Evolutionary conservation across 495 filamentous ascomycete species (phyloP).

Genomic region (Penicillium silybi): DNA sequence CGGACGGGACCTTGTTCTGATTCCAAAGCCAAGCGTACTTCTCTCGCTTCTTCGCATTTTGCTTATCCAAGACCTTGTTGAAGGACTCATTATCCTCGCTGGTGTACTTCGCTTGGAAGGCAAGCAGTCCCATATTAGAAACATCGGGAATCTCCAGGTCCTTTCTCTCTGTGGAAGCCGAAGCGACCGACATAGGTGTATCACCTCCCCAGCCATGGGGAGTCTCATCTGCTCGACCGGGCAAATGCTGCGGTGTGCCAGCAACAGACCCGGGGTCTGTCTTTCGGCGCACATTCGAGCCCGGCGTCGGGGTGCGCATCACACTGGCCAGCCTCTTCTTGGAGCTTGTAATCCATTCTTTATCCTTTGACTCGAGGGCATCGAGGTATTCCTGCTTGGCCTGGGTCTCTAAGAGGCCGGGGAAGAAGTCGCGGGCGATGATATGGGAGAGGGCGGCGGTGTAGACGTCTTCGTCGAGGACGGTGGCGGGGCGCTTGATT

Average conservation of each 20-base stretch:
- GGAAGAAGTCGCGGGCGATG: slow-evolving; percentile 95
- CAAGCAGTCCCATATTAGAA: slow-evolving; percentile 71
- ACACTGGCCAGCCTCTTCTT: slow-evolving; percentile 67
- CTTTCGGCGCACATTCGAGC: slow-evolving; percentile 33
- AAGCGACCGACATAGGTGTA: slow-evolving; percentile 60
- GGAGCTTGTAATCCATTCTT: slow-evolving; percentile 81
- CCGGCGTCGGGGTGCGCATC: slow-evolving; percentile 69
- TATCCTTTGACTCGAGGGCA: slow-evolving; percentile 79
- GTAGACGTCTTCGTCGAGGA: slow-evolving; percentile 93
- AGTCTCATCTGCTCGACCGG: slow-evolving; percentile 51
- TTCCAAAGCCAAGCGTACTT: slow-evolving; percentile 86
- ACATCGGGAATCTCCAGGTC: slow-evolving; percentile 58
- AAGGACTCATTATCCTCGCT: slow-evolving; percentile 97
- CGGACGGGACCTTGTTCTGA: slow-evolving; percentile 82
- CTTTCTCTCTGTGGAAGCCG: slow-evolving; percentile 24
- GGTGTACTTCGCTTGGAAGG: slow-evolving; percentile 90
- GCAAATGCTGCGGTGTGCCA: slow-evolving; percentile 26
- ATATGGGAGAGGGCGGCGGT: slow-evolving; percentile 88
- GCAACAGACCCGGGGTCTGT: slow-evolving; percentile 25
- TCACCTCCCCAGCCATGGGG: slow-evolving; percentile 52
- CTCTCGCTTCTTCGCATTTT: slow-evolving; percentile 76
- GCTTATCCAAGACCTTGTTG: slow-evolving; percentile 85
- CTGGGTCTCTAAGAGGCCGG: slow-evolving; percentile 79
- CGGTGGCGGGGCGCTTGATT: slow-evolving; percentile 85
- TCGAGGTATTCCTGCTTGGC: slow-evolving; percentile 89